Percentiles rank a stretch among this genome's conserved stretches.
These are phyloP conservation scores for Flueggea neowawraea DNA, from an alignment of 441 rosid species.

Conservation along the genomic window DNA sequence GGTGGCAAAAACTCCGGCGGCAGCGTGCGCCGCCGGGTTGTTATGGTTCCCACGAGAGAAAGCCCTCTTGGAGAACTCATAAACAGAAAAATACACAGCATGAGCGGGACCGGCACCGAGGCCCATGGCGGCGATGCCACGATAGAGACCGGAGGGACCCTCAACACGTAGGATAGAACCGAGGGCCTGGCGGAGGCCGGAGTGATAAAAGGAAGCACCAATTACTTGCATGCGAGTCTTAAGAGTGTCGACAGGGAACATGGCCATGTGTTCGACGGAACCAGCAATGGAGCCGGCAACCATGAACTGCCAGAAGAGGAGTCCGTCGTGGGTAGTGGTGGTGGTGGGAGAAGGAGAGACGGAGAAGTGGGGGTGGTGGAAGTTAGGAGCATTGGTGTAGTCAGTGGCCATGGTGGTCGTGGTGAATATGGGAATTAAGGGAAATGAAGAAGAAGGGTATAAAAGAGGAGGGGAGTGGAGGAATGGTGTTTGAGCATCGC, in stretches of 20 bases:
- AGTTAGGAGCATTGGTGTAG: too few species aligned
- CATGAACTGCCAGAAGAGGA: slow-evolving; percentile 89
- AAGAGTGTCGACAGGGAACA: slow-evolving; percentile 86
- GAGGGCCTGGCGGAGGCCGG: slow-evolving; percentile 61
- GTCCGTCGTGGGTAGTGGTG: slow-evolving; percentile 53
- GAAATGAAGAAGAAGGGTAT: too few species aligned
- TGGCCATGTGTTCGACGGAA: slow-evolving; percentile 88
- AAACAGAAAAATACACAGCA: slow-evolving; percentile 83
- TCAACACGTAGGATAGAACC: slow-evolving; percentile 57
- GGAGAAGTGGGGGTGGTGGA: too few species aligned
- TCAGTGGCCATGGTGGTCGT: too few species aligned
- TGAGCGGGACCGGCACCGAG: slow-evolving; percentile 97
- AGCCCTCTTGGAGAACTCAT: slow-evolving; percentile 60
- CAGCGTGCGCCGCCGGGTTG: slow-evolving; percentile 68
- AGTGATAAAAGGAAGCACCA: slow-evolving; percentile 55
- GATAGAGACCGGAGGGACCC: slow-evolving; percentile 64
- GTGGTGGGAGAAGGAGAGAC: slow-evolving; percentile 38
- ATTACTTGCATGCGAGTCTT: slow-evolving; percentile 85
- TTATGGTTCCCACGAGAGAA: slow-evolving; percentile 59
- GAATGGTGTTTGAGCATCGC: too few species aligned
- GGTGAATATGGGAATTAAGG: too few species aligned
- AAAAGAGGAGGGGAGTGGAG: too few species aligned
- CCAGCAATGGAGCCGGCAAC: slow-evolving; percentile 90
- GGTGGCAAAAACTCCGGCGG: slow-evolving; percentile 74
- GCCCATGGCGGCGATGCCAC: slow-evolving; percentile 93